Base-by-base conservation (phyloP, 1,139 yeast genomes). In the Debaryomycetaceae sp. region DNA sequence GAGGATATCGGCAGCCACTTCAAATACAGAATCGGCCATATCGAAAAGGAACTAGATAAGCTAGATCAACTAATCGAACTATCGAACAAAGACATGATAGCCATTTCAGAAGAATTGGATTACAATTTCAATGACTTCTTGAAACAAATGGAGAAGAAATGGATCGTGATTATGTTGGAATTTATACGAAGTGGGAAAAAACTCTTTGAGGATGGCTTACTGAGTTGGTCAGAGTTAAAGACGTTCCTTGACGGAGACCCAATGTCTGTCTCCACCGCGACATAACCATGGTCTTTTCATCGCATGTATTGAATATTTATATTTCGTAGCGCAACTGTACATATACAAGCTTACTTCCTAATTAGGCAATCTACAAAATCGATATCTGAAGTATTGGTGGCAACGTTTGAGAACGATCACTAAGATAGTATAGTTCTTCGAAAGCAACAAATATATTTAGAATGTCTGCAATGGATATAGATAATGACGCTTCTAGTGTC, bases 401-500 rank as follows among this genome's bases (percentile, higher is more conserved):
- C 31, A 27, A 27, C 31, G 31, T 11, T 8, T 27, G 11, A 27
- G 31, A 27, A 27, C 11, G 31, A 27, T 27, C 11, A 27, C 11
- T 27, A 8, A 11, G 8, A 27, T 8, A 11, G 31, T 8, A 7
- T 27, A 27, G 11, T 27, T 8, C 11, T 8, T 27, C 8, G 11
- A 27, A 27, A 8, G 11, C 4, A 11, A 27, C 11, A 8, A 8
- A 27, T 27, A 27, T 27, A 7, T 24, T 8, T 9, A 40, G 9
- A 33, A 49, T 48, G 50, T 47, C 54, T 8, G 57, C 65, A 44
- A 71, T 70, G 76, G 75, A 68, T 43, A 51, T 68, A 38, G 75
- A 70, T 64, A 72, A 60, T 66, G 85, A 72, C 47, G 66, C 71
- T 34, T 67, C 87, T 34, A 84, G 88, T 5, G 81, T 85, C 13